Evolutionary conservation across 2,329 filamentous ascomycete genomes (phyloP), one percentile per base, ranked within the genome.

Genomic region (Talaromyces islandicus): DNA sequence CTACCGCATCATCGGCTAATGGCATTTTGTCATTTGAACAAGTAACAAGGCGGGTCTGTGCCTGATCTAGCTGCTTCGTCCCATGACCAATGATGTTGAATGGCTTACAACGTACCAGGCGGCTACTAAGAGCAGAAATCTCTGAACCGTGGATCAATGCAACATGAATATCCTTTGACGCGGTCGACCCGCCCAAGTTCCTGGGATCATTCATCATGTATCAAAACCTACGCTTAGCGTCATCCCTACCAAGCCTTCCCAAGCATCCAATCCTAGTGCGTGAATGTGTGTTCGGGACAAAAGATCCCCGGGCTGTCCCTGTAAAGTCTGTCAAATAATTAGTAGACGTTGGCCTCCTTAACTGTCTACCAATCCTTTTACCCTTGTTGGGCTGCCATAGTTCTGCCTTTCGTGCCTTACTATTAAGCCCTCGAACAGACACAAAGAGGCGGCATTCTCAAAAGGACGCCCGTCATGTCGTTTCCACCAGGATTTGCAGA

Each of bases 401-500:
- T 24, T n/a, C n/a, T 11, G 43, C 7, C 43, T 24, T 46, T 46
- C 24, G 43, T 46, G 43, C n/a, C 12, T 46, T 24, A 24, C 43
- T 12, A 21, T 46, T 9, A 46, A 24, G 19, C 19, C 43, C 43
- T 32, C 21, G 50, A 1, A 52, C 10, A 38, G 4, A 24, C 19
- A 43, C 54, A 41, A 5, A 17, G 24, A 41, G 30, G 19, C 24
- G 5, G 19, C 19, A 25, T 19, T 21, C 17, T 41, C 35, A 41
- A 1, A 54, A 25, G 29, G 11, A 32, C 21, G 30, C 32, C 46
- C 38, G n/a, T 24, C 10, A 59, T 59, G 58, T 54, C 57, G 6
- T 35, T 38, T 41, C 29, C 25, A 14, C 62, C 65, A 35, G 67
- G 64, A 19, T 75, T 70, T 62, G 67, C 62, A 54, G 57, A 58